phyloP scores from a whole-genome alignment of 805 yeast genomes.

The Sungouiella blattae region DNA sequence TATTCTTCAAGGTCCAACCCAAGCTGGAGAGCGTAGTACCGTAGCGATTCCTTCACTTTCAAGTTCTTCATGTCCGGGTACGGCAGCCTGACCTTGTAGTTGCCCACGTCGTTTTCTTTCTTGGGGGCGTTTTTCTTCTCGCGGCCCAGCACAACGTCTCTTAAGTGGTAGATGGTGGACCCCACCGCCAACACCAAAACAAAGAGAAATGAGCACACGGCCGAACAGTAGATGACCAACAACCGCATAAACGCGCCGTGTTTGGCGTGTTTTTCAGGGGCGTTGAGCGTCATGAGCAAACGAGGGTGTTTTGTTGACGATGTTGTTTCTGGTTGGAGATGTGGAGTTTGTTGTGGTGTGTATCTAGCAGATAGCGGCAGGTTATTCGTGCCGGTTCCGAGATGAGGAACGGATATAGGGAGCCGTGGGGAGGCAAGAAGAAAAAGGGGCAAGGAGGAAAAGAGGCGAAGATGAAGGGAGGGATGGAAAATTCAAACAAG shows the following conservation, averaged over 20 bases:
- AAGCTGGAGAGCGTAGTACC: constrained; percentile 63
- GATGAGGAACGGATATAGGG: too few relatives aligned
- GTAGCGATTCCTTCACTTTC: constrained; percentile 43
- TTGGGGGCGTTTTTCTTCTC: constrained; percentile 27
- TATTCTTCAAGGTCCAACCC: constrained; percentile 59
- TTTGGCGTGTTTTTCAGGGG: constrained; percentile 18
- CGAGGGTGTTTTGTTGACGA: too few relatives aligned
- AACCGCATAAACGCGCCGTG: constrained; percentile 21
- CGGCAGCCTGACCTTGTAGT: constrained; percentile 30
- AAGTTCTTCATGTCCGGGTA: constrained; percentile 32
- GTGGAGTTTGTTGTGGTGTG: too few relatives aligned
- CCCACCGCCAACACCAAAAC: constrained; percentile 21
- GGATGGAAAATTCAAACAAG: too few relatives aligned
- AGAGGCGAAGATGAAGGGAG: too few relatives aligned
- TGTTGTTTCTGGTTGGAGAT: too few relatives aligned
- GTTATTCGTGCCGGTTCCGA: too few relatives aligned
- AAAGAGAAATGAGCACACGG: constrained; percentile 27
- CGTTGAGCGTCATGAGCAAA: too few relatives aligned
- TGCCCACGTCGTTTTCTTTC: constrained; percentile 15
- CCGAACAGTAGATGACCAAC: constrained; percentile 21
- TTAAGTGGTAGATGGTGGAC: constrained; percentile 29
- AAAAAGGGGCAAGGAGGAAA: too few relatives aligned
- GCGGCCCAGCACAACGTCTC: constrained; percentile 25
- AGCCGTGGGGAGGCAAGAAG: too few relatives aligned
- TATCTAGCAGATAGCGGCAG: too few relatives aligned